Base-by-base conservation (phyloP, 768 basidiomycete species). In the Termitomyces sp. region DNA sequence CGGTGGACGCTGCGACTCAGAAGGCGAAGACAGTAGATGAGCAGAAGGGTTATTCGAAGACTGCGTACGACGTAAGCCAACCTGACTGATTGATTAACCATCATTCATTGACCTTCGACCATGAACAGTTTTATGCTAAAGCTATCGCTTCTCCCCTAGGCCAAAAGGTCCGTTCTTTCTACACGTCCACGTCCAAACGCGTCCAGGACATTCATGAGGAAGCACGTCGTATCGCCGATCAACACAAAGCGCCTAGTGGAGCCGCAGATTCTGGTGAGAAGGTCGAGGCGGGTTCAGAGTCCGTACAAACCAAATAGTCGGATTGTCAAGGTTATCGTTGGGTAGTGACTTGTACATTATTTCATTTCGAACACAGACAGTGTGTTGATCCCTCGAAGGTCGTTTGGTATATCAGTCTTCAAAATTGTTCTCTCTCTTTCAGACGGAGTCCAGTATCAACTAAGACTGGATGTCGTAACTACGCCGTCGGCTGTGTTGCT, bases 191-290 rank as follows among this genome's bases (percentile, higher is more conserved):
- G 8, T 80, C 87, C 20, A 98, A 97, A 76, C 91, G 95, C 72
- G 87, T 93, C 30, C 67, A 82, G 20, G 95, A 98, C 69, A 95
- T 98, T 50, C 95, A 97, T 69, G 92, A 95, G 68, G 95, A 98
- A 73, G 95, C 95, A 2, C 77, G 79, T 60, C 85, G 95, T 33
- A 92, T 98, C 67, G 84, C 86, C 30, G 81, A 79, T 30, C 71
- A 77, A 57, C 81, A 89, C 64, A 87, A 89, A 67, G 58, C 70
- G 2, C 41, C 43, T 18, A 32, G 53, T 48, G 55, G 50, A 40
- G 50, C 48, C 12, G 20, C 40, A 4, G 20, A 33, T 12, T 23
- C 60, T 26, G 36, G 36, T 10, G 63, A 55, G 16, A 47, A 49
- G 23, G 35, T 57, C 7, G 36, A 51, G 36, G 57, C 64, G 7